Base-by-base conservation (phyloP, 2,329 filamentous ascomycete species). In the Fusarium newnesense region DNA sequence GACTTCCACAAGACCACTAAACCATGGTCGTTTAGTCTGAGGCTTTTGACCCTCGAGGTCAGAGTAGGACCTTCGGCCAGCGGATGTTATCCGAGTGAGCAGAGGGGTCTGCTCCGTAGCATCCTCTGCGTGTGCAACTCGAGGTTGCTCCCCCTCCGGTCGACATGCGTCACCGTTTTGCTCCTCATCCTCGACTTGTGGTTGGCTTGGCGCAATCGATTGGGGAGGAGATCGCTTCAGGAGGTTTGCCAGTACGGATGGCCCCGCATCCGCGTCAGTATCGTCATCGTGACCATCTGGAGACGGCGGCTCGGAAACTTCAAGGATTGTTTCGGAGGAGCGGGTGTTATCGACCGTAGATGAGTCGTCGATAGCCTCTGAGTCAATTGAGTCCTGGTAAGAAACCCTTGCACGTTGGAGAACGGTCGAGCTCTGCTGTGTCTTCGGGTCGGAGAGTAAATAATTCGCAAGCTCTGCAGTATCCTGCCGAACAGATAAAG, bases 381-480 rank as follows among this genome's bases (percentile, higher is more conserved):
- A 64, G 13, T 44, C 62, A 26, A 78, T 76, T 18, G 75, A 64
- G 37, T 82, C 80, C 19, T 80, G 78, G 24, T 77, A 54, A 3
- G 80, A 81, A 19, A 76, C 61, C 66, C 81, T 77, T 12, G 76
- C 72, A 43, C 81, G 79, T 30, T 81, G 79, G n/a, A 89, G 81
- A 66, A 90, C 87, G 15, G 84, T 83, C 9, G 85, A 82, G 68
- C 80, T 84, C 47, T 81, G 83, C 47, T 80, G 76, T 65, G 83
- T 80, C 64, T 86, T 83, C 75, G 87, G 87, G 75, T 93, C 90
- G 43, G 92, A 92, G 34, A 97, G 87, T 56, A 94, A 91, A 80
- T 95, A 94, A 24, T 90, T 94, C 47, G 95, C 95, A 64, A 97
- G 87, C 82, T 97, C 94, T 58, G 94, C 94, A 5, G 95, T 97